Evolutionary conservation across 257 asterid genomes (phyloP).

Genomic region (Scutellaria baicalensis): DNA sequence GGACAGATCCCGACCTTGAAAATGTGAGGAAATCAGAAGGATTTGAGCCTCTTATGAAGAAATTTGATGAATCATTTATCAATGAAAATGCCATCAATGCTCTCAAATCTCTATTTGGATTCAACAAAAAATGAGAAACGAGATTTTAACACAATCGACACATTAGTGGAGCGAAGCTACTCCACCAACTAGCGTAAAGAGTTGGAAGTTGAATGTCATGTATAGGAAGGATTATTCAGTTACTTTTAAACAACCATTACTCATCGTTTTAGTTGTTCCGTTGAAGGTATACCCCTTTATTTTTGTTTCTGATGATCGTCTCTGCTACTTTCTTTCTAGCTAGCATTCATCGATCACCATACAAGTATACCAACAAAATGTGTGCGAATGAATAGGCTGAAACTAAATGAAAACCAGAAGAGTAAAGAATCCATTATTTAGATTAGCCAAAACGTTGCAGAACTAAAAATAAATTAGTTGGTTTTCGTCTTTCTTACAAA

Average conservation of each 20-base stretch:
- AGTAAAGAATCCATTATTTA: too few relatives aligned
- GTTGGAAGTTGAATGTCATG: too few relatives aligned
- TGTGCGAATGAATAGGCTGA: too few relatives aligned
- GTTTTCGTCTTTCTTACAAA: neutral
- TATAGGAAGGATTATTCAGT: too few relatives aligned
- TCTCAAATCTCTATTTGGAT: constrained; percentile 79
- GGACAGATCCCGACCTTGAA: constrained; percentile 84
- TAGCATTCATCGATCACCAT: too few relatives aligned
- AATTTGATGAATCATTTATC: constrained; percentile 81
- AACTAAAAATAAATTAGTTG: neutral
- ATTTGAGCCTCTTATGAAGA: constrained; percentile 67
- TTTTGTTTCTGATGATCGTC: neutral
- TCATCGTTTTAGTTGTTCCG: neutral
- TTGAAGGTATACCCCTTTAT: neutral
- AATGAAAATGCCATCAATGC: constrained; percentile 91
- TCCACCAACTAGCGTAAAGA: too few relatives aligned
- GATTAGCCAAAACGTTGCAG: neutral
- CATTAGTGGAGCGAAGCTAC: too few relatives aligned
- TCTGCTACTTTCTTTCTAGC: neutral
- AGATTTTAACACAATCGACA: neutral
- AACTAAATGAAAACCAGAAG: too few relatives aligned
- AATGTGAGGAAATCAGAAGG: constrained; percentile 56
- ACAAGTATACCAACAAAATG: too few relatives aligned
- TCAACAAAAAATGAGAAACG: constrained; percentile 48
- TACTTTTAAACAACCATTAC: neutral